These are phyloP conservation scores for Lomentospora prolificans DNA, from an alignment of 2,329 filamentous ascomycete species.

Conservation along the genomic window DNA sequence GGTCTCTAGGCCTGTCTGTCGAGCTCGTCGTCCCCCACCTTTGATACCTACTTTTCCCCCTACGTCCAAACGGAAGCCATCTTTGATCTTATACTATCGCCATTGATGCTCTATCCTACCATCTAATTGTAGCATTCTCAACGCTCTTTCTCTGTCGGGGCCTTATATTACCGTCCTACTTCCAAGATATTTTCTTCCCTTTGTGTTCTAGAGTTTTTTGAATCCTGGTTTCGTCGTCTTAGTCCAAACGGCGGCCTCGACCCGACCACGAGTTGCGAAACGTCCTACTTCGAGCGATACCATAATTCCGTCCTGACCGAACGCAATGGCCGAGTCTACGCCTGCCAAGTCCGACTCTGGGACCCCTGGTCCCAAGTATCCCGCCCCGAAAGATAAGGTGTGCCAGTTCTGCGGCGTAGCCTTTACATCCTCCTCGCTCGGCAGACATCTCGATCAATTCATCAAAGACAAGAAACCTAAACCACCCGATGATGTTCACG, in stretches of 20 bases:
- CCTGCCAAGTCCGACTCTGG: slow-evolving; percentile 25
- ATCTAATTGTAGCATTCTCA: neutral
- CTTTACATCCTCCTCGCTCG: slow-evolving; percentile 89
- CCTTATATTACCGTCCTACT: neutral
- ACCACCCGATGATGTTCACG: slow-evolving; percentile 73
- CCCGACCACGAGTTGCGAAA: neutral
- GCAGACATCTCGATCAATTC: slow-evolving; percentile 87
- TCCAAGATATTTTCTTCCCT: neutral
- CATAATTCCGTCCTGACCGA: neutral
- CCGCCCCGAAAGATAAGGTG: slow-evolving; percentile 68
- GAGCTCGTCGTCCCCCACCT: neutral
- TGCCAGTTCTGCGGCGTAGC: slow-evolving; percentile 83
- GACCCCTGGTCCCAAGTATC: slow-evolving; percentile 18
- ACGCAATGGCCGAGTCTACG: slow-evolving; percentile 24
- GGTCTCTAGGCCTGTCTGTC: neutral
- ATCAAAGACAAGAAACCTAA: slow-evolving; percentile 91
- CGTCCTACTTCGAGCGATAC: neutral
- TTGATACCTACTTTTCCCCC: neutral
- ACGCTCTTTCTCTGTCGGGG: neutral
- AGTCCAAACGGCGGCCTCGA: neutral
- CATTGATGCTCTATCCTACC: neutral
- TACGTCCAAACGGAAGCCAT: neutral
- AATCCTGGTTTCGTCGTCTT: neutral
- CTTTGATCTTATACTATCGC: neutral
- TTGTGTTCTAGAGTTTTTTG: neutral